These are phyloP conservation scores for Neofusicoccum parvum DNA, from an alignment of 2,329 filamentous ascomycete genomes.

Conservation along the genomic window DNA sequence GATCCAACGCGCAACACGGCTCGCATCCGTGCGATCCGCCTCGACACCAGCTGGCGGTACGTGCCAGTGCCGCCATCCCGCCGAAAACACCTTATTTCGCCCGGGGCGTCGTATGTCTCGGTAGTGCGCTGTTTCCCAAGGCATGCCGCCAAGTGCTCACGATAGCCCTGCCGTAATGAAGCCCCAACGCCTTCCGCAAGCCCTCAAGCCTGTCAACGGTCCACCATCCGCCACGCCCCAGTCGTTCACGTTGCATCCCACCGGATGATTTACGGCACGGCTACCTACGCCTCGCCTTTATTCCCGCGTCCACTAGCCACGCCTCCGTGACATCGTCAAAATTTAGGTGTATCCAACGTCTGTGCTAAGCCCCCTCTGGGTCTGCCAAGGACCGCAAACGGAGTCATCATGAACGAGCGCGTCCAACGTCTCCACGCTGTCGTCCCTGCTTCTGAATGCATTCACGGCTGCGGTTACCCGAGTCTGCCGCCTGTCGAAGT, in stretches of 20 bases:
- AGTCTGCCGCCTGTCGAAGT: no score
- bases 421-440: no score
- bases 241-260: neutral
- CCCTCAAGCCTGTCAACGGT: neutral
- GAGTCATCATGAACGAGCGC: no score
- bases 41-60: neutral
- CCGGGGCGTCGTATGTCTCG: neutral
- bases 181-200: neutral
- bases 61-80: neutral
- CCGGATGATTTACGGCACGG: neutral
- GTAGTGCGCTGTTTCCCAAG: neutral
- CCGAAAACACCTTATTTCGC: neutral
- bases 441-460: no score
- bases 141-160: neutral
- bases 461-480: no score
- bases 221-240: neutral
- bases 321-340: no score
- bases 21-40: neutral
- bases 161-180: constrained; percentile 3
- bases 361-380: no score
- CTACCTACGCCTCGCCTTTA: neutral
- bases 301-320: neutral
- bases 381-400: no score
- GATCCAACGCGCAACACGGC: neutral
- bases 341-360: no score